Percentiles rank a stretch among this genome's conserved stretches.
These are phyloP conservation scores for Talaromyces rugulosus DNA, from an alignment of 2,329 filamentous ascomycete species.

Conservation along the genomic window DNA sequence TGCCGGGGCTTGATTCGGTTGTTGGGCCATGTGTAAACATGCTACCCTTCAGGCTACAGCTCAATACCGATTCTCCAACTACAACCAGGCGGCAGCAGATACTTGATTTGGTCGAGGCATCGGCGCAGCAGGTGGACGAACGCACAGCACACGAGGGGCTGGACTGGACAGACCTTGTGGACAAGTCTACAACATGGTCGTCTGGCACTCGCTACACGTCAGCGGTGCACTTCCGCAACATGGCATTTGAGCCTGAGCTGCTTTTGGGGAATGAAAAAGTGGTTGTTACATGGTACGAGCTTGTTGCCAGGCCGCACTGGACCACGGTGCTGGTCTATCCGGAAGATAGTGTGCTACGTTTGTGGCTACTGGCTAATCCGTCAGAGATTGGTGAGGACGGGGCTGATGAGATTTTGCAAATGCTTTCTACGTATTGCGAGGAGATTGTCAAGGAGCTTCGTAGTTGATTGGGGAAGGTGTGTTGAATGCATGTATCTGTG, in stretches of 20 bases:
- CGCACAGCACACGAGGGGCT: neutral
- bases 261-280: neutral
- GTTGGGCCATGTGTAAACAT: slow-evolving; percentile 46
- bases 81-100: neutral
- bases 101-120: neutral
- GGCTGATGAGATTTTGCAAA: neutral
- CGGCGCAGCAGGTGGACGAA: slow-evolving; percentile 1
- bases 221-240: slow-evolving; percentile 5
- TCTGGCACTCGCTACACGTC: neutral
- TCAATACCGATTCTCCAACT: neutral
- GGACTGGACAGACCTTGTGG: neutral
- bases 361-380: neutral
- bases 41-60: neutral
- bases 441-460: neutral
- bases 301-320: neutral
- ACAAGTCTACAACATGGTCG: neutral
- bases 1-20: slow-evolving; percentile 50
- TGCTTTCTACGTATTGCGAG: neutral
- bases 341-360: neutral
- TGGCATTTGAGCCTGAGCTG: slow-evolving; percentile 3
- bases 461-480: no score
- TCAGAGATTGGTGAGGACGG: neutral
- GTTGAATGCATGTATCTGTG: no score
- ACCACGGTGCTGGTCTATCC: neutral
- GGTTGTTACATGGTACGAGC: neutral